Conservation (phyloP, 2,329 filamentous ascomycete genomes). For the Aspergillus clavatus region DNA sequence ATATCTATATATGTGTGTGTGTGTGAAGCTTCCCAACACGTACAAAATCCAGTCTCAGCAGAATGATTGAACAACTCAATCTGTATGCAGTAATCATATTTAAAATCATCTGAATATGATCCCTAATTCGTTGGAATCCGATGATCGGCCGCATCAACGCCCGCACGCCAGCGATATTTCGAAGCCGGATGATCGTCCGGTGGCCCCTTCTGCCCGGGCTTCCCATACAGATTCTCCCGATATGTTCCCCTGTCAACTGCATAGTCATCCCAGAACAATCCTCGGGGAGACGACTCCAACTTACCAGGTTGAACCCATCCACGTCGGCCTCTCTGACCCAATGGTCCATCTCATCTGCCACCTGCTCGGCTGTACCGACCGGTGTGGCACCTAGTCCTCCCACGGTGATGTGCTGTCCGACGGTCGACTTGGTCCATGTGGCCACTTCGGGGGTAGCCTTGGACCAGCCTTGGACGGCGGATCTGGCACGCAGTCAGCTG, state of each 20-base stretch:
- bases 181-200: constrained; percentile 33
- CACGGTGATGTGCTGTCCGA: constrained; percentile 63
- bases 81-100: too few species aligned
- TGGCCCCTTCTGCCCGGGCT: constrained; percentile 31
- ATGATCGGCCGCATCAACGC: constrained; percentile 29
- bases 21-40: too few species aligned
- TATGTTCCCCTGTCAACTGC: constrained; percentile 34
- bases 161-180: constrained; percentile 36
- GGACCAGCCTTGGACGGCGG: constrained; percentile 48
- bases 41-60: too few species aligned
- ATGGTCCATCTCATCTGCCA: constrained; percentile 62
- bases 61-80: too few species aligned
- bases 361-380: constrained; percentile 60
- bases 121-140: constrained; percentile 20
- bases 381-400: constrained; percentile 62
- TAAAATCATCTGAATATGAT: background rate
- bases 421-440: constrained; percentile 68
- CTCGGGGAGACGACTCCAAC: constrained; percentile 12
- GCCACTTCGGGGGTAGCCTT: constrained; percentile 54
- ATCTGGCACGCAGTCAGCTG: constrained; percentile 30
- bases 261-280: constrained; percentile 38
- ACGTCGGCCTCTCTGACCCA: constrained; percentile 67
- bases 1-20: too few species aligned
- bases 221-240: constrained; percentile 36
- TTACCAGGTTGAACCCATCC: constrained; percentile 69